phyloP scores from a whole-genome alignment of 768 basidiomycete genomes.

The Mycena filopes region DNA sequence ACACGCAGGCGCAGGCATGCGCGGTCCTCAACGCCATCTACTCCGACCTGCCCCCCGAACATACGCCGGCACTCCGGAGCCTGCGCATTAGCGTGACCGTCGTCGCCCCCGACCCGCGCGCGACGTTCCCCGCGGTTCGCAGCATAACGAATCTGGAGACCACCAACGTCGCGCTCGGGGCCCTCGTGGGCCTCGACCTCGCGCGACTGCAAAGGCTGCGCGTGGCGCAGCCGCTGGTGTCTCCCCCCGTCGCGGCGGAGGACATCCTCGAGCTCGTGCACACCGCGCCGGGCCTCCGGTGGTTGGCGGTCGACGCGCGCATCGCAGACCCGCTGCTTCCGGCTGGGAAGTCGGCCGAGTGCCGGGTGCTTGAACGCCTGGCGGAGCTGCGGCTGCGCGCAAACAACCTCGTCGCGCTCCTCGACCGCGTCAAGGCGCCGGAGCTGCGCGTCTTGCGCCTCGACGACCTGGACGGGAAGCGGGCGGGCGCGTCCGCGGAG shows the following conservation, averaged over 20 bases:
- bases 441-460: slow-evolving; percentile 43
- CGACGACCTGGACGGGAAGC: slow-evolving; percentile 49
- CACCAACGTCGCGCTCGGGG: slow-evolving; percentile 39
- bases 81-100: slow-evolving; percentile 16
- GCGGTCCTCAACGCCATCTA: slow-evolving; percentile 36
- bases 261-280: slow-evolving; percentile 35
- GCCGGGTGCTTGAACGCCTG: too few relatives aligned
- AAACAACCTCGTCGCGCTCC: slow-evolving; percentile 47
- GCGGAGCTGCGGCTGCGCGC: slow-evolving; percentile 43
- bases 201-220: slow-evolving; percentile 33
- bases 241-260: slow-evolving; percentile 36
- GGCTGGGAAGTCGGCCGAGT: too few relatives aligned
- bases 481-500: slow-evolving; percentile 40
- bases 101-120: slow-evolving; percentile 11
- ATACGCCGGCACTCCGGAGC: slow-evolving; percentile 19
- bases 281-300: slow-evolving; percentile 30
- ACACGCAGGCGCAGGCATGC: slow-evolving; percentile 35
- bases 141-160: slow-evolving; percentile 30
- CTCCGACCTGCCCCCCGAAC: not conserved
- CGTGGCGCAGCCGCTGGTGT: slow-evolving; percentile 38
- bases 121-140: slow-evolving; percentile 22
- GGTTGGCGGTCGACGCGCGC: slow-evolving; percentile 39
- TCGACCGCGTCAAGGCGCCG: slow-evolving; percentile 45
- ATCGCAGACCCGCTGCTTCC: too few relatives aligned
- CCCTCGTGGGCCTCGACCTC: slow-evolving; percentile 32